A percentile compares a stretch with the other conserved stretches of the same genome.
phyloP scores from a whole-genome alignment of 164 flowering plant genomes.

The Buxus sempervirens region DNA sequence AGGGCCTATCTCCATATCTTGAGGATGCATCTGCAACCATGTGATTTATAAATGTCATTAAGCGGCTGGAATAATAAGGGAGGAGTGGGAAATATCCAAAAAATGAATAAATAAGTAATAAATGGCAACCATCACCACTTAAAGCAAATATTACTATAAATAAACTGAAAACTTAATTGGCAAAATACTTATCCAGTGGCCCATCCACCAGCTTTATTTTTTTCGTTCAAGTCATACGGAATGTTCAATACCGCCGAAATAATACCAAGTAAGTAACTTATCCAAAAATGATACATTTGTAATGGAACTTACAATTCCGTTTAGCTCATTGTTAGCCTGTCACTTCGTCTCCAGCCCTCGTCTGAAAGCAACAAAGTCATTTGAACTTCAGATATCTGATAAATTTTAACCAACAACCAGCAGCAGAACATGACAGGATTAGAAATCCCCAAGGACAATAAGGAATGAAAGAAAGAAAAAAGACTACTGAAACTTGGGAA shows the following conservation, averaged over 20 bases:
- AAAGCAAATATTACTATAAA: background rate
- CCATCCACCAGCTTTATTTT: slow-evolving; percentile 68
- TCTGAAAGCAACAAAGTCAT: background rate
- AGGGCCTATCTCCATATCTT: background rate
- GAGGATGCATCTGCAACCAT: background rate
- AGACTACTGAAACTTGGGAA: background rate
- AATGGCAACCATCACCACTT: background rate
- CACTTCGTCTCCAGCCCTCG: background rate
- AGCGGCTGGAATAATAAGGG: background rate
- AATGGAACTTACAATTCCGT: background rate
- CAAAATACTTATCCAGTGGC: slow-evolving; percentile 52
- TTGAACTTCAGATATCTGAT: background rate
- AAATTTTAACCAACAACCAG: too few relatives aligned
- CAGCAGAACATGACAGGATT: background rate
- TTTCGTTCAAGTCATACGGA: slow-evolving; percentile 39
- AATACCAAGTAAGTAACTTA: slow-evolving; percentile 41
- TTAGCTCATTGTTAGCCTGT: background rate
- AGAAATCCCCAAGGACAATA: background rate
- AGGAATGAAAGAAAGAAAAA: background rate
- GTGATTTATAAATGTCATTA: background rate
- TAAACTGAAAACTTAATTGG: background rate
- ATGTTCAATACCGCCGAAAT: slow-evolving; percentile 62
- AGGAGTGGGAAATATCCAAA: background rate
- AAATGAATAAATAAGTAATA: too few relatives aligned
- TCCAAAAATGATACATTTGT: background rate